phyloP scores from a whole-genome alignment of 2,329 filamentous ascomycete genomes.

The Cladosporium oxysporum region DNA sequence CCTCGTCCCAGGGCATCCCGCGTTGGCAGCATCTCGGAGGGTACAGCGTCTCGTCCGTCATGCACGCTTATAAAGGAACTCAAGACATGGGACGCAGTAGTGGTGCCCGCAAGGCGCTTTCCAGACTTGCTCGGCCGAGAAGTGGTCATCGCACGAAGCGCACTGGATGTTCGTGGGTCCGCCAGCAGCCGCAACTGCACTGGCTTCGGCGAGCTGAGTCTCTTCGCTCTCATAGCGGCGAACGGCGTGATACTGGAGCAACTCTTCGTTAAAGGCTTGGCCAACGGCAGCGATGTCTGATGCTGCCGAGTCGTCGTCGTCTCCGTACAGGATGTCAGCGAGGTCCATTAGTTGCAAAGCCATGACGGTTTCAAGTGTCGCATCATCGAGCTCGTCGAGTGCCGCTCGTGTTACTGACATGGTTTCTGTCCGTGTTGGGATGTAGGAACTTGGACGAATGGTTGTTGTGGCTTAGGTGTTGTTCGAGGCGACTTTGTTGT shows the following conservation, averaged over 20 bases:
- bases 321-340: too few species aligned
- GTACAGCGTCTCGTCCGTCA: constrained; percentile 55
- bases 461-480: too few species aligned
- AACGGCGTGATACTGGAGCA: constrained; percentile 22
- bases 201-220: constrained; percentile 17
- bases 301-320: constrained; percentile 23
- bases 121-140: too few species aligned
- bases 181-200: not conserved
- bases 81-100: constrained; percentile 56
- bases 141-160: constrained; percentile 4
- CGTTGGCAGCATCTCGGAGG: constrained; percentile 57
- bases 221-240: constrained; percentile 25
- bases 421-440: not conserved
- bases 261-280: constrained; percentile 30
- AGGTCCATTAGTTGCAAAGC: not conserved
- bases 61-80: constrained; percentile 46
- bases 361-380: constrained; percentile 16
- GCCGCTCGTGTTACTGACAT: constrained; percentile 17
- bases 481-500: too few species aligned
- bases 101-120: constrained; percentile 42
- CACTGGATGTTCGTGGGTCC: constrained; percentile 16
- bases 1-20: constrained; percentile 42
- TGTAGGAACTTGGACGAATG: too few species aligned
- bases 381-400: constrained; percentile 16
- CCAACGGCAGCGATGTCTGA: constrained; percentile 26